Percentiles rank a stretch among this genome's conserved stretches.
Conservation (phyloP, 1,139 yeast species). For the Pichia sp. region DNA sequence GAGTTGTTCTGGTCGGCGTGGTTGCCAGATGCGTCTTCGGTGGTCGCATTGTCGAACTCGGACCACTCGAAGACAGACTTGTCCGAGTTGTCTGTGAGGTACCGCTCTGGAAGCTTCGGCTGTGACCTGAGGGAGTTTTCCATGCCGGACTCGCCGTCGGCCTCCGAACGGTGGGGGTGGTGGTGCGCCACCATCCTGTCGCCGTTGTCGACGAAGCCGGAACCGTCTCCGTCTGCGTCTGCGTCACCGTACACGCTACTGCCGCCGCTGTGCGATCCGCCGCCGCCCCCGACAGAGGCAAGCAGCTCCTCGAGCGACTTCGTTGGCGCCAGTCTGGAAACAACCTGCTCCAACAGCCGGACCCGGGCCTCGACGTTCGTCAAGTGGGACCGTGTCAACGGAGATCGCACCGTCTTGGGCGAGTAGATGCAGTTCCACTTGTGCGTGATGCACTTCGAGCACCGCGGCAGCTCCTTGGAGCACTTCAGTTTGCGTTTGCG, state of each 20-base stretch:
- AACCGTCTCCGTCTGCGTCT: too few species aligned
- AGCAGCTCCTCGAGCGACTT: conserved; percentile 36
- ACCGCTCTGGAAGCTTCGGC: conserved; percentile 35
- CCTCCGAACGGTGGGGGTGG: too few species aligned
- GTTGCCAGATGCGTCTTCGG: not conserved
- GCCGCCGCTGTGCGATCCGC: not conserved
- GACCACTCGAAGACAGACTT: conserved; percentile 52
- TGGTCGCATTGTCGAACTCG: conserved; percentile 30
- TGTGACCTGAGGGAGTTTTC: conserved; percentile 11
- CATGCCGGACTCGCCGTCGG: not conserved
- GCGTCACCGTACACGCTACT: too few species aligned
- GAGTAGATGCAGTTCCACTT: conserved; percentile 68
- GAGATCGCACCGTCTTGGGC: conserved; percentile 74
- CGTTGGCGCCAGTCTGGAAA: conserved; percentile 39
- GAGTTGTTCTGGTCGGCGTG: not conserved
- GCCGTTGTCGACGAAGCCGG: too few species aligned
- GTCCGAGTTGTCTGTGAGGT: conserved; percentile 36
- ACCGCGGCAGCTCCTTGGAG: conserved; percentile 65
- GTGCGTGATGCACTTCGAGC: conserved; percentile 70
- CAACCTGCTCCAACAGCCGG: conserved; percentile 48
- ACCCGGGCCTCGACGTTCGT: conserved; percentile 71
- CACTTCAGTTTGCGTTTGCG: conserved; percentile 55
- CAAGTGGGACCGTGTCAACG: conserved; percentile 74
- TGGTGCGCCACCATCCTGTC: too few species aligned
- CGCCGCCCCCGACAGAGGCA: not conserved